Base-by-base conservation (phyloP, 768 basidiomycete species). In the Macrolepiota dolichaula region DNA sequence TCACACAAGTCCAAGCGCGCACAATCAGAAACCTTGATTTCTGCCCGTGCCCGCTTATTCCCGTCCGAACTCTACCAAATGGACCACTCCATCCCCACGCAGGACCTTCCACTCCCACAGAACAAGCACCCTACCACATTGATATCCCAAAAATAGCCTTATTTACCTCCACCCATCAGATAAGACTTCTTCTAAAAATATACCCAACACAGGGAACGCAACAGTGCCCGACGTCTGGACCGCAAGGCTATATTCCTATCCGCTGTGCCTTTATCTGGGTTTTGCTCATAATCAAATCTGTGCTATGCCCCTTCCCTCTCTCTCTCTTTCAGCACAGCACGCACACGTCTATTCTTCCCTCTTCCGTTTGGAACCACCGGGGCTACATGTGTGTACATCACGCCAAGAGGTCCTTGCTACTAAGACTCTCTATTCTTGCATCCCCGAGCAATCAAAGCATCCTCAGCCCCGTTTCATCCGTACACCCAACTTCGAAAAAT, bases 381-480 rank as follows among this genome's bases (percentile, higher is more conserved):
- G n/a, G n/a, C n/a, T n/a, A n/a, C n/a, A n/a, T n/a, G n/a, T n/a
- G n/a, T n/a, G n/a, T n/a, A n/a, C n/a, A n/a, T n/a, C 40, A 42
- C 36, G 40, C 37, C 54, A 42, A 55, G 54, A n/a, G n/a, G n/a
- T n/a, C n/a, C n/a, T n/a, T n/a, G n/a, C n/a, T n/a, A n/a, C n/a
- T n/a, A n/a, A n/a, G n/a, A n/a, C n/a, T n/a, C n/a, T 36, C 54
- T 55, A 55, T 55, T 55, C 37, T 55, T 55, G 22, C 37, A 54
- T 12, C 54, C 13, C 54, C 40, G 40, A 55, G 24, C 17, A 40
- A 40, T 42, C 37, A 44, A n/a, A 25, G 37, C 54, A 55, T 55
- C 54, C 27, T 44, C 54, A 55, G 27, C 54, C 54, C 54, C 54
- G 54, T 55, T 54, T 54, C 37, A 38, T 9, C 15, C 52, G n/a